Base-by-base conservation (phyloP, 1,284 basidiomycete species). In the Cutaneotrichosporon sp. region DNA sequence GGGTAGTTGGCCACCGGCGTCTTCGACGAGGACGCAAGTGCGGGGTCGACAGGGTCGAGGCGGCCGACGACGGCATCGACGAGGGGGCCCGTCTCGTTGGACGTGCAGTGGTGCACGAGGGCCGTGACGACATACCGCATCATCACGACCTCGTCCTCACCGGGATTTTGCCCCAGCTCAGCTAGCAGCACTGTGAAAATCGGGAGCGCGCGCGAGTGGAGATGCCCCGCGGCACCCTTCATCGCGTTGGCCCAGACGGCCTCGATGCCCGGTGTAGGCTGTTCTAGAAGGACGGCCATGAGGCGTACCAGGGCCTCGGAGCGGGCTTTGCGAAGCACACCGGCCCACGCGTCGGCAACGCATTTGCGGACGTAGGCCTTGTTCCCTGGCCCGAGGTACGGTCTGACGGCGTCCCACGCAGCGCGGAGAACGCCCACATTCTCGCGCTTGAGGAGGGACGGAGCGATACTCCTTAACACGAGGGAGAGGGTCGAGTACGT, bases 171-270 rank as follows among this genome's bases (percentile, higher is more conserved):
- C 1, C 54, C 38, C 2, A 70, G 49, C 24, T 63, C 58, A 39
- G 70, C 65, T 12, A 74, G 59, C 1, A 90, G 74, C 0, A 81
- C 78, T 1, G 70, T 61, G 26, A 90, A 75, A 41, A 91, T 78
- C 1, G 83, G 81, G 3, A 83, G 63, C 0, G 87, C 81, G 35
- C 83, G 80, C 0, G 88, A 89, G 66, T 92, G 89, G 25, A 93
- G 76, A 3, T 86, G 86, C 69, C 85, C 83, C 5, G 85, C 84
- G 80, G 51, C 84, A 83, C 73, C 74, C 53, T 63, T 50, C 57
- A 63, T 51, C 34, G 53, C 67, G 46, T 68, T 56, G 46, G 64
- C 60, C 66, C 67, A 69, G 14, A 74, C 65, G 34, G 65, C 65
- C 56, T 73, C 72, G 50, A 71, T 60, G 2, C 67, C 68, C 7